phyloP scores from a whole-genome alignment of 2,329 filamentous ascomycete species.

The Cordyceps farinosa region DNA sequence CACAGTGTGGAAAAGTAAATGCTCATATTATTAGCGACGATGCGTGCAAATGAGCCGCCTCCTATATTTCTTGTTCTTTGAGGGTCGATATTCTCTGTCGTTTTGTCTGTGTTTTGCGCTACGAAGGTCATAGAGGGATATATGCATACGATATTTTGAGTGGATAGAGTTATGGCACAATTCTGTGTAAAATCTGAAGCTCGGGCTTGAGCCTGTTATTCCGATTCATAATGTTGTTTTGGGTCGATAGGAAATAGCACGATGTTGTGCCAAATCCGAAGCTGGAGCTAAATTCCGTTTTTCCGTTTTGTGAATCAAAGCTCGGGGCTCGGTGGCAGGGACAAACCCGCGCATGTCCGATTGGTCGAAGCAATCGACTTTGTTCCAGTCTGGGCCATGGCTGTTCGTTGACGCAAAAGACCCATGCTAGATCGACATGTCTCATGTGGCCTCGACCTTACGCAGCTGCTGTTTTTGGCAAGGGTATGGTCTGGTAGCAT shows the following conservation, averaged over 20 bases:
- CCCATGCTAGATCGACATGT: conserved; percentile 7
- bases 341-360: neutral
- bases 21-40: conserved; percentile 9
- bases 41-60: neutral
- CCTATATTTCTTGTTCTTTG: neutral
- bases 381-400: neutral
- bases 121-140: conserved; percentile 11
- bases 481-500: conserved; percentile 1
- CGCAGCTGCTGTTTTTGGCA: conserved; percentile 7
- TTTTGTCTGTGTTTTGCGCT: neutral
- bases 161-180: neutral
- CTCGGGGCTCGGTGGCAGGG: neutral
- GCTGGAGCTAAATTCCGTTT: neutral
- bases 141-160: neutral
- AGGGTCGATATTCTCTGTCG: neutral
- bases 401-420: neutral
- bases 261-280: neutral
- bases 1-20: conserved; percentile 5
- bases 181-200: neutral
- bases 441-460: neutral
- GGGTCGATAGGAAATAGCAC: neutral
- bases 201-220: neutral
- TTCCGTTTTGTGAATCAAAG: neutral
- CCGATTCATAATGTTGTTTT: neutral
- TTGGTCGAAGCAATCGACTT: neutral